These are phyloP conservation scores for Panus rudis DNA, from an alignment of 768 basidiomycete species.

Conservation along the genomic window DNA sequence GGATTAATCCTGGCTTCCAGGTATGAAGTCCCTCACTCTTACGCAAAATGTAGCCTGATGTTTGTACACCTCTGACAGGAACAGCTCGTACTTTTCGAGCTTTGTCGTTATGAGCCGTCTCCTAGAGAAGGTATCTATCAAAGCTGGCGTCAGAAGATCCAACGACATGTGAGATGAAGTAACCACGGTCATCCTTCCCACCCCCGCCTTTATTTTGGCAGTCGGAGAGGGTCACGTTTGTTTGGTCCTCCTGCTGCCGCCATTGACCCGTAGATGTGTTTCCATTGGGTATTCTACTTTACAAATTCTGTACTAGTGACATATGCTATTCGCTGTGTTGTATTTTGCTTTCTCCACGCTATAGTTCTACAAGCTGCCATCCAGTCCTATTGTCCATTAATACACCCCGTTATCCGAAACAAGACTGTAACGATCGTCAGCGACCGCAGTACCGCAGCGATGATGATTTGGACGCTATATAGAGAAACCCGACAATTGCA, in stretches of 20 bases:
- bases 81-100: constrained; percentile 68
- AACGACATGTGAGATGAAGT: constrained; percentile 26
- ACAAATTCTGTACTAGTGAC: too few species aligned
- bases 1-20: constrained; percentile 74
- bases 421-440: too few species aligned
- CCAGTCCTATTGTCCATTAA: too few species aligned
- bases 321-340: too few species aligned
- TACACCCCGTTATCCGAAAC: too few species aligned
- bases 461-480: too few species aligned
- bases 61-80: constrained; percentile 26
- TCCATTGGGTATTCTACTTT: too few species aligned
- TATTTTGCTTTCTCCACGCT: too few species aligned
- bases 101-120: constrained; percentile 61
- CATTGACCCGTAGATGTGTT: background rate
- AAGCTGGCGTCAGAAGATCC: constrained; percentile 55
- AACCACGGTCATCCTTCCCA: too few species aligned
- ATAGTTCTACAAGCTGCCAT: too few species aligned
- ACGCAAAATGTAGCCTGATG: background rate
- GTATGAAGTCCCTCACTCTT: constrained; percentile 8
- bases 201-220: background rate
- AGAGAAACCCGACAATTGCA: too few species aligned
- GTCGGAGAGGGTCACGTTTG: background rate
- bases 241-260: background rate
- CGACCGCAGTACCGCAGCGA: too few species aligned
- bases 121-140: constrained; percentile 56